Conservation (phyloP, 225 moss, liverwort and hornwort genomes). For the Climacium dendroides region DNA sequence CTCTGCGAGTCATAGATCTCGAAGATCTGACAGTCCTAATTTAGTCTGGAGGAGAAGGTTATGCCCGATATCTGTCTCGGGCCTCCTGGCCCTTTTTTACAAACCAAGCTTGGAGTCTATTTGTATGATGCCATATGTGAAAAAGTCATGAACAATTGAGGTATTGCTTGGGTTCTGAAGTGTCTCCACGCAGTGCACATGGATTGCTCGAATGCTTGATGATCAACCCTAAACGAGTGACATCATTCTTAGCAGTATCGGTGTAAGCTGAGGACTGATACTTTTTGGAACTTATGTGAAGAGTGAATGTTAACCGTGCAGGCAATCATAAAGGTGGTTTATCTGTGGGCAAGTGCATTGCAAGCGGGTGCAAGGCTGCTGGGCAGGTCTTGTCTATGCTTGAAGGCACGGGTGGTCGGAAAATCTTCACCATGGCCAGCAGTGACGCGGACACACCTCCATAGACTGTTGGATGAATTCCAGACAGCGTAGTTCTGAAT, state of each 20-base stretch:
- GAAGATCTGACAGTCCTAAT: background rate
- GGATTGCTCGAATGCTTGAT: background rate
- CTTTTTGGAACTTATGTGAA: background rate
- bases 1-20: background rate
- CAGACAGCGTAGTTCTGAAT: background rate
- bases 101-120: background rate
- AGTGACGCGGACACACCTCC: background rate
- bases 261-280: background rate
- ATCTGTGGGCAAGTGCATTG: conserved; percentile 70
- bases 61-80: background rate
- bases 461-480: background rate
- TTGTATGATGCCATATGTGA: background rate
- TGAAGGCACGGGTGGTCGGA: conserved; percentile 59
- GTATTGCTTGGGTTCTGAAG: background rate
- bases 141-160: background rate
- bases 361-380: conserved; percentile 65
- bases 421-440: conserved; percentile 72
- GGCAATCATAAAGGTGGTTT: conserved; percentile 79
- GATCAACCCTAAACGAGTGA: background rate
- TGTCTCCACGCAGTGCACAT: background rate
- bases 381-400: conserved; percentile 55
- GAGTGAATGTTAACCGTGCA: conserved; percentile 1
- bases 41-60: background rate
- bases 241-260: background rate
- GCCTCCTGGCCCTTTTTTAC: background rate